Conservation (phyloP, 176 grass and related monocot species). For the Oryza australiensis region DNA sequence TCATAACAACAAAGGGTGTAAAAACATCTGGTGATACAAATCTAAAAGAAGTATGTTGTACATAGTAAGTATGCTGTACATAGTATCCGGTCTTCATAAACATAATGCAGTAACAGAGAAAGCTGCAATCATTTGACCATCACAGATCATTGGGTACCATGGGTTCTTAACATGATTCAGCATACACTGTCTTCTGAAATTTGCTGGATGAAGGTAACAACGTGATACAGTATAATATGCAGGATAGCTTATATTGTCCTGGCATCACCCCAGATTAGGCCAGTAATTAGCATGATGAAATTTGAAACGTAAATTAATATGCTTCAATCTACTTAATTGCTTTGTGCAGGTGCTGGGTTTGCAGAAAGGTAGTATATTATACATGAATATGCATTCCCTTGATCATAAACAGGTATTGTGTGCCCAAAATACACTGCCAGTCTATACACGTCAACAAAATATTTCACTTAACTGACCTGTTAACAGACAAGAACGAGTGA, state of each 20-base stretch:
- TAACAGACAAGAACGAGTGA: slow-evolving; percentile 89
- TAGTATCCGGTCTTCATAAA: background rate
- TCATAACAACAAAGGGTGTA: background rate
- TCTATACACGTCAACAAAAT: background rate
- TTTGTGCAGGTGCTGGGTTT: background rate
- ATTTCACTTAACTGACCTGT: slow-evolving; percentile 57
- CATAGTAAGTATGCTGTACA: background rate
- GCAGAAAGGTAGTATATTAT: background rate
- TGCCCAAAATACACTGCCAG: background rate
- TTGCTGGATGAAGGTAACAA: background rate
- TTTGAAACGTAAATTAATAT: background rate
- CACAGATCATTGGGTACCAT: background rate
- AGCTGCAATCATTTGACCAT: background rate
- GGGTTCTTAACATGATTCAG: background rate
- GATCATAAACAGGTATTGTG: background rate
- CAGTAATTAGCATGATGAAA: background rate
- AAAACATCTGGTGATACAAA: background rate
- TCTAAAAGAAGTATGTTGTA: background rate
- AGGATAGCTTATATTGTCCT: background rate
- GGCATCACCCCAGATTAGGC: background rate
- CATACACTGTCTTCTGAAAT: background rate
- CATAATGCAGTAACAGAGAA: background rate
- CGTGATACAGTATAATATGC: background rate
- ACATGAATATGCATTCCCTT: background rate
- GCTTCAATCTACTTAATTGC: background rate